These are phyloP conservation scores for Aspergillus sp. DNA, from an alignment of 2,329 filamentous ascomycete genomes.

Conservation along the genomic window DNA sequence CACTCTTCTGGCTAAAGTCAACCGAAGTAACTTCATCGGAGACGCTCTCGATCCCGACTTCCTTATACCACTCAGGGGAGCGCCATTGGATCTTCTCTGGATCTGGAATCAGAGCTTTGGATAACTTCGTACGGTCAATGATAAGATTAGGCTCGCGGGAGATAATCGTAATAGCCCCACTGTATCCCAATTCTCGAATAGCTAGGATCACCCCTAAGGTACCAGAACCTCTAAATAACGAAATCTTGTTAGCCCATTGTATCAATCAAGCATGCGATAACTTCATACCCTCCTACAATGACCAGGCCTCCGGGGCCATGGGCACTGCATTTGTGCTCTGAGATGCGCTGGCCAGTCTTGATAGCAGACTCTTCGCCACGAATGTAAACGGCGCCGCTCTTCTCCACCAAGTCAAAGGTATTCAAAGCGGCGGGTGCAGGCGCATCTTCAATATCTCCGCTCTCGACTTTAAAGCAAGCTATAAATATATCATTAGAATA, in stretches of 20 bases:
- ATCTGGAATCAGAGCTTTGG: conserved; percentile 87
- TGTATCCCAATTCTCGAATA: conserved; percentile 77
- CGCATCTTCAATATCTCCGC: conserved; percentile 92
- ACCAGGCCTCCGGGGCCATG: conserved; percentile 63
- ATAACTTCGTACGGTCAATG: conserved; percentile 92
- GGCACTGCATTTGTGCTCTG: conserved; percentile 70
- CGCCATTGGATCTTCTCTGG: conserved; percentile 74
- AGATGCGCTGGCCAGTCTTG: conserved; percentile 71
- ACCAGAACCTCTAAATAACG: conserved; percentile 66
- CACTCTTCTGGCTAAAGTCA: conserved; percentile 71
- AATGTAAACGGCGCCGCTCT: conserved; percentile 80
- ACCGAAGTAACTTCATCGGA: conserved; percentile 67
- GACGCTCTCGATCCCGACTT: conserved; percentile 57
- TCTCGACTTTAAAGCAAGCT: conserved; percentile 91
- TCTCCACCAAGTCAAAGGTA: conserved; percentile 77
- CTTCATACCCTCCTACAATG: conserved; percentile 70
- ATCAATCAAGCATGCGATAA: neutral
- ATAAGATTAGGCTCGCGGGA: conserved; percentile 81
- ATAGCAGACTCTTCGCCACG: conserved; percentile 75
- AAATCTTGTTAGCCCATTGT: neutral
- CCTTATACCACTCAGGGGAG: conserved; percentile 72
- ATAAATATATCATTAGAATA: neutral
- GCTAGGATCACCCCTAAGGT: conserved; percentile 79
- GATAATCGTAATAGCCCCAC: conserved; percentile 77
- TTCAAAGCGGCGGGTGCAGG: conserved; percentile 85